Conservation (phyloP, 805 yeast species). For the Scheffersomyces lignosus region DNA sequence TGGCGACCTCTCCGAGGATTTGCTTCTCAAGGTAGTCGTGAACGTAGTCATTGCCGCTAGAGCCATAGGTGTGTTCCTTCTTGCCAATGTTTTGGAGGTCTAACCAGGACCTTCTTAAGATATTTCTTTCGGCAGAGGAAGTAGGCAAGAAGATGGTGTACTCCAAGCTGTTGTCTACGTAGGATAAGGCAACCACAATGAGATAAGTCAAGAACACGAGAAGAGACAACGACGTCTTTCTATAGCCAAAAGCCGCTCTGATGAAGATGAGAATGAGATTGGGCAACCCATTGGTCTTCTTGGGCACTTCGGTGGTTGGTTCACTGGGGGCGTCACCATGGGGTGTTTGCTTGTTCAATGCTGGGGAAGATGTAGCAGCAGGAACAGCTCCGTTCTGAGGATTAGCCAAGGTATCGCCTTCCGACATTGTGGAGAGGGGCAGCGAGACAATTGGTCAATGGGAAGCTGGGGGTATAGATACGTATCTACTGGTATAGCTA, state of each 20-base stretch:
- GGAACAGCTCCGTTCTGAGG: too few relatives aligned
- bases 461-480: too few relatives aligned
- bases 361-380: too few relatives aligned
- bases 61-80: conserved; percentile 74
- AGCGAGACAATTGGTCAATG: too few relatives aligned
- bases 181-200: conserved; percentile 37
- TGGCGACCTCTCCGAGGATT: conserved; percentile 28
- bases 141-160: conserved; percentile 44
- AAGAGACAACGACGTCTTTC: conserved; percentile 68
- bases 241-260: conserved; percentile 62
- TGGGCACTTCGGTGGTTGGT: neutral
- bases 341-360: too few relatives aligned
- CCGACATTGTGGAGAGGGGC: too few relatives aligned
- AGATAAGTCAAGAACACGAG: conserved; percentile 51
- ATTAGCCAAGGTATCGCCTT: too few relatives aligned
- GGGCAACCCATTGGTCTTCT: conserved; percentile 4
- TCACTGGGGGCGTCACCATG: too few relatives aligned
- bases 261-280: conserved; percentile 25
- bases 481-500: too few relatives aligned
- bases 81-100: conserved; percentile 69
- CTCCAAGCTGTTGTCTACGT: conserved; percentile 37
- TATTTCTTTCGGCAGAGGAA: conserved; percentile 34
- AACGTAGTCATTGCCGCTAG: conserved; percentile 73
- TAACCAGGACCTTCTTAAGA: conserved; percentile 56
- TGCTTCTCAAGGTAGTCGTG: conserved; percentile 59